Evolutionary conservation across 331 rosid genomes (phyloP).

Genomic region (Spiraea crenata): DNA sequence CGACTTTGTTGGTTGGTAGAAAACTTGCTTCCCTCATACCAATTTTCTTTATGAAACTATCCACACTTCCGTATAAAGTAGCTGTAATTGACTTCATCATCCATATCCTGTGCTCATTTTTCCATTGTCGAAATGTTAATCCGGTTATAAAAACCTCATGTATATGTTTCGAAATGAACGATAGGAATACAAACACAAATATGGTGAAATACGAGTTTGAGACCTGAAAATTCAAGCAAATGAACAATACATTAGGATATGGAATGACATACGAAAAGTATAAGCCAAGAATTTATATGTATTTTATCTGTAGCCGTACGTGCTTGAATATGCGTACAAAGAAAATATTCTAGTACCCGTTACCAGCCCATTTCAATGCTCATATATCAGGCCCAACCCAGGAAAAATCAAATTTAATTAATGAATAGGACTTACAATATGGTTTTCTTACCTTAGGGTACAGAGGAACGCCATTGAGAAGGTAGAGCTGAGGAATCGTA

Average conservation of each 20-base stretch:
- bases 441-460: conserved; percentile 61
- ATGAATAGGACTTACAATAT: too few relatives aligned
- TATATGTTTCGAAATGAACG: not conserved
- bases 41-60: conserved; percentile 53
- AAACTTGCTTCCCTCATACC: conserved; percentile 58
- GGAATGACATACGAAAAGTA: not conserved
- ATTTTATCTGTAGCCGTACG: too few relatives aligned
- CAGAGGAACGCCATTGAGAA: conserved; percentile 45
- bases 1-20: conserved; percentile 28
- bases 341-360: too few relatives aligned
- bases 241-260: not conserved
- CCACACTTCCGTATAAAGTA: conserved; percentile 47
- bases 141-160: not conserved
- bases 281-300: too few relatives aligned
- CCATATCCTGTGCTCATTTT: conserved; percentile 63
- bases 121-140: not conserved
- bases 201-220: not conserved
- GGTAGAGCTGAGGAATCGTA: conserved; percentile 65
- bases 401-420: too few relatives aligned
- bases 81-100: conserved; percentile 62
- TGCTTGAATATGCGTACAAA: too few relatives aligned
- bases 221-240: not conserved
- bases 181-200: conserved; percentile 3
- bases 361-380: too few relatives aligned
- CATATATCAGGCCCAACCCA: too few relatives aligned